These are phyloP conservation scores for Pestalotiopsis sp. DNA, from an alignment of 2,329 filamentous ascomycete species.

Conservation along the genomic window DNA sequence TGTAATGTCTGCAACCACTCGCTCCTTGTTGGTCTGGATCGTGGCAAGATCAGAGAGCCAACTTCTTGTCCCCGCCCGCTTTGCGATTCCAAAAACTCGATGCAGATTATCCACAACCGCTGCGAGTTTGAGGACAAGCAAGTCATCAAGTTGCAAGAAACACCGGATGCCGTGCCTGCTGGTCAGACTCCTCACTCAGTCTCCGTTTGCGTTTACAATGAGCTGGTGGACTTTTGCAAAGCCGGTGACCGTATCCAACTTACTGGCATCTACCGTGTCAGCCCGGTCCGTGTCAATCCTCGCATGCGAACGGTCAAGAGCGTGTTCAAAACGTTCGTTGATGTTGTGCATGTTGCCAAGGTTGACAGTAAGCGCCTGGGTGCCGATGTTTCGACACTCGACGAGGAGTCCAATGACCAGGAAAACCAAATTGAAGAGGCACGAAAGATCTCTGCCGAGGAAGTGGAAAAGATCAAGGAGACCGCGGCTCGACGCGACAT, in stretches of 20 bases:
- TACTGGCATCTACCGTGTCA: slow-evolving; percentile 95
- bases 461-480: slow-evolving; percentile 84
- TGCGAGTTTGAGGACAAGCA: slow-evolving; percentile 96
- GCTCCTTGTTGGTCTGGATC: slow-evolving; percentile 87
- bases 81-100: slow-evolving; percentile 87
- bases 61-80: slow-evolving; percentile 83
- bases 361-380: slow-evolving; percentile 94
- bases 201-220: slow-evolving; percentile 93
- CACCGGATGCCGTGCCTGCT: slow-evolving; percentile 89
- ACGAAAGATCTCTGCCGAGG: slow-evolving; percentile 80
- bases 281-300: slow-evolving; percentile 90
- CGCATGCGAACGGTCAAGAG: slow-evolving; percentile 91
- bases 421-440: slow-evolving; percentile 82
- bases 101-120: slow-evolving; percentile 97
- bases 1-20: slow-evolving; percentile 93
- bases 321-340: slow-evolving; percentile 97
- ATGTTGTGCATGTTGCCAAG: slow-evolving; percentile 94
- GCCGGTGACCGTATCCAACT: slow-evolving; percentile 95
- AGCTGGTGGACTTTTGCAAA: slow-evolving; percentile 96
- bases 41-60: slow-evolving; percentile 94
- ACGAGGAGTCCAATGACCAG: slow-evolving; percentile 72
- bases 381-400: slow-evolving; percentile 85
- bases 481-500: slow-evolving; percentile 82
- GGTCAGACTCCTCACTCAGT: slow-evolving; percentile 98
- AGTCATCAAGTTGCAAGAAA: slow-evolving; percentile 98